phyloP scores from a whole-genome alignment of 2,329 filamentous ascomycete species.

The Fusarium drepaniforme region DNA sequence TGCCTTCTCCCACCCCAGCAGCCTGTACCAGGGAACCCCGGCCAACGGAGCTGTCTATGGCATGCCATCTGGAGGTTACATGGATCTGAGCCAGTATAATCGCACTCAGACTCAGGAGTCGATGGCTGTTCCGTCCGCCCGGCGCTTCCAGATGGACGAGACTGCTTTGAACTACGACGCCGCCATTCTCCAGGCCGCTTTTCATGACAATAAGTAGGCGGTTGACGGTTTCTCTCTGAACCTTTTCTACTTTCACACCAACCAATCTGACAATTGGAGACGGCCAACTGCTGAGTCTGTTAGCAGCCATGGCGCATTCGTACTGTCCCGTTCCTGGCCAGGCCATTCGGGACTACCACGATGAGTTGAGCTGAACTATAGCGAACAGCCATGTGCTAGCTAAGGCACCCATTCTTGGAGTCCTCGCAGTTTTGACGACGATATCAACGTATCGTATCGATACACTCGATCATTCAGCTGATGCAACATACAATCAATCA shows the following conservation, averaged over 20 bases:
- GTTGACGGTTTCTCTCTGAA: background rate
- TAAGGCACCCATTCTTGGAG: constrained; percentile 2
- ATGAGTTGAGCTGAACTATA: background rate
- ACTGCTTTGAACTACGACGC: constrained; percentile 52
- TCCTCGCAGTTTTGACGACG: constrained; percentile 3
- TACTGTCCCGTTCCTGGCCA: constrained; percentile 20
- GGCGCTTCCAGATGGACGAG: constrained; percentile 48
- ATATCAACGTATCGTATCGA: background rate
- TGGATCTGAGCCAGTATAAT: constrained; percentile 28
- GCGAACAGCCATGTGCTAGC: background rate
- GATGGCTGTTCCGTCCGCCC: constrained; percentile 20
- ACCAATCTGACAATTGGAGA: background rate
- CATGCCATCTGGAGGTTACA: constrained; percentile 24
- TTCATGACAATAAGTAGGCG: constrained; percentile 45
- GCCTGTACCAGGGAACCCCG: constrained; percentile 63
- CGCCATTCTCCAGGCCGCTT: constrained; percentile 50
- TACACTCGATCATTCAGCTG: constrained; percentile 11
- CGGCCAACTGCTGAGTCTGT: constrained; percentile 4
- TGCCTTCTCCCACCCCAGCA: constrained; percentile 63
- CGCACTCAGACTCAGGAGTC: constrained; percentile 34
- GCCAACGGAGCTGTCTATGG: constrained; percentile 39
- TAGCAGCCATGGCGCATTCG: constrained; percentile 3
- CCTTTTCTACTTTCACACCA: background rate
- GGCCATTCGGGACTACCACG: constrained; percentile 21
- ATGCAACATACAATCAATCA: constrained; percentile 2